Conservation (phyloP, 257 asterid genomes). For the Nicotiana undulata region DNA sequence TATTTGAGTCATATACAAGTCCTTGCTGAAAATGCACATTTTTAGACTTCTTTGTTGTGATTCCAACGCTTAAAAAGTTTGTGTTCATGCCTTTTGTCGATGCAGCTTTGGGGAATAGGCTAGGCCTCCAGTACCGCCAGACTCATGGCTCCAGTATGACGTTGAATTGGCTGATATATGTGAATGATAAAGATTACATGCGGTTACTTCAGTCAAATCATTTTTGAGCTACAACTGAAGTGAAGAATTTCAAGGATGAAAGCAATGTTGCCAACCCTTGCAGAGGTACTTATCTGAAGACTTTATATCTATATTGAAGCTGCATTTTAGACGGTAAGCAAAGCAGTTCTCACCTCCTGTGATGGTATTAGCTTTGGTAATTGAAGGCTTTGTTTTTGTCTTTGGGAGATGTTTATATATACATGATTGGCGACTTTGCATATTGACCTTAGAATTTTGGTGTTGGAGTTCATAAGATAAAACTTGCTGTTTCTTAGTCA, state of each 20-base stretch:
- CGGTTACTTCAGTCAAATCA: background rate
- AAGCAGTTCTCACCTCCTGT: too few relatives aligned
- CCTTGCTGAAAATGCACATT: background rate
- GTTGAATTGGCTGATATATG: constrained; percentile 9
- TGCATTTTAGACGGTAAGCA: too few relatives aligned
- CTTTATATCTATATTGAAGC: too few relatives aligned
- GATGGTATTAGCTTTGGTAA: too few relatives aligned
- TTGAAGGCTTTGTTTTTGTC: too few relatives aligned
- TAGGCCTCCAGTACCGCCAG: background rate
- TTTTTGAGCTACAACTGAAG: too few relatives aligned
- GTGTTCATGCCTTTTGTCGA: background rate
- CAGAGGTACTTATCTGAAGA: too few relatives aligned
- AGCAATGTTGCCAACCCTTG: background rate
- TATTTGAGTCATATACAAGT: background rate
- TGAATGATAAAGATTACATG: background rate
- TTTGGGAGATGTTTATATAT: too few relatives aligned
- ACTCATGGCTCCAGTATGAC: constrained; percentile 11
- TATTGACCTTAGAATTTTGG: too few relatives aligned
- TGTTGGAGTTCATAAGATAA: too few relatives aligned
- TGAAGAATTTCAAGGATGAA: background rate
- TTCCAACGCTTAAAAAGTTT: background rate
- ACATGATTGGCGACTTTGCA: too few relatives aligned
- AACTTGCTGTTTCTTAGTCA: too few relatives aligned
- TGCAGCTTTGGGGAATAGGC: background rate
- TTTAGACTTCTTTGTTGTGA: background rate